Evolutionary conservation across 805 yeast species (phyloP).

Genomic region (Nakazawaea peltata): DNA sequence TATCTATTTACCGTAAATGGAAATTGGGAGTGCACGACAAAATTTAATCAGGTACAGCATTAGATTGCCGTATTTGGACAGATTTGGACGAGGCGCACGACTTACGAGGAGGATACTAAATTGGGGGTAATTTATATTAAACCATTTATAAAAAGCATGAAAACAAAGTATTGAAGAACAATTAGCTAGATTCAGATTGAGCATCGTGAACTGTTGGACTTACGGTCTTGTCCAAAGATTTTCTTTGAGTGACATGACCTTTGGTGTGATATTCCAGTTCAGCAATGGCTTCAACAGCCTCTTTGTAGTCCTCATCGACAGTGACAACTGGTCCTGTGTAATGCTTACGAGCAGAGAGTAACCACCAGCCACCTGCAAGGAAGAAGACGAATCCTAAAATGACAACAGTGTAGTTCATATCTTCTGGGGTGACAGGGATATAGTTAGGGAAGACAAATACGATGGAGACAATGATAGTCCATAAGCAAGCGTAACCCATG

Average conservation of each 20-base stretch:
- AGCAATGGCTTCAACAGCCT: constrained; percentile 10
- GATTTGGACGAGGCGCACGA: too few relatives aligned
- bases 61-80: too few relatives aligned
- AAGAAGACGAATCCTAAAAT: constrained; percentile 34
- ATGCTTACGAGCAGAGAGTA: constrained; percentile 43
- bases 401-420: constrained; percentile 50
- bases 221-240: constrained; percentile 5
- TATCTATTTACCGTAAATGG: too few relatives aligned
- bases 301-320: constrained; percentile 26
- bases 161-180: too few relatives aligned
- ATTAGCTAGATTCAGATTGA: too few relatives aligned
- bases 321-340: constrained; percentile 47
- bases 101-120: too few relatives aligned
- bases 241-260: background rate
- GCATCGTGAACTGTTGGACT: constrained; percentile 3
- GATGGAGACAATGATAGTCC: constrained; percentile 39
- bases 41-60: too few relatives aligned
- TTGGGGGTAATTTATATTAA: too few relatives aligned
- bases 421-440: constrained; percentile 30
- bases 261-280: background rate
- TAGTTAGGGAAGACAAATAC: constrained; percentile 46
- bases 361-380: constrained; percentile 34
- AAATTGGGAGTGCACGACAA: too few relatives aligned
- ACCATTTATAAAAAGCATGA: too few relatives aligned
- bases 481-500: constrained; percentile 31